Conservation (phyloP, 768 basidiomycete genomes). For the Mycena venus region DNA sequence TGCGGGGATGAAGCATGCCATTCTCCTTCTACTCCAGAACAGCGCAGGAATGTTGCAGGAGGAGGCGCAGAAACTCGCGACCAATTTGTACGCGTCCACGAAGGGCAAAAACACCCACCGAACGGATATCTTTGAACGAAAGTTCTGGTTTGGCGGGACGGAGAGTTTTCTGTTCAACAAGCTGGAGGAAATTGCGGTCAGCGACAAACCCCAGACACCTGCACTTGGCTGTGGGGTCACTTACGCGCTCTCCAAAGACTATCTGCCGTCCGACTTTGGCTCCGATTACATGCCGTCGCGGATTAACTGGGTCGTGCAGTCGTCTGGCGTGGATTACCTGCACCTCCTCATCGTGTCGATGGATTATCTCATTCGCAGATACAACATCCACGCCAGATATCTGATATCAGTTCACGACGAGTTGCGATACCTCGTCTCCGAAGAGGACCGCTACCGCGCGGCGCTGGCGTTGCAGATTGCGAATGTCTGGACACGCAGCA, state of each 20-base stretch:
- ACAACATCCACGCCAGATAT: conserved; percentile 91
- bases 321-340: conserved; percentile 97
- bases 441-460: conserved; percentile 91
- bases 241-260: conserved; percentile 90
- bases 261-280: conserved; percentile 85
- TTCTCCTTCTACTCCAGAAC: conserved; percentile 87
- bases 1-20: conserved; percentile 96
- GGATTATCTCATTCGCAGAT: conserved; percentile 86
- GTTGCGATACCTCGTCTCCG: conserved; percentile 91
- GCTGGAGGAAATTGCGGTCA: conserved; percentile 93
- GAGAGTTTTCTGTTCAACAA: conserved; percentile 99
- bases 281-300: conserved; percentile 94
- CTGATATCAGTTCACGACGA: conserved; percentile 98
- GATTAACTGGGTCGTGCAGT: conserved; percentile 99
- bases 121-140: conserved; percentile 78
- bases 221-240: conserved; percentile 96
- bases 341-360: conserved; percentile 96
- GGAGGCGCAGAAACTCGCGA: conserved; percentile 83
- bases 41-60: conserved; percentile 85
- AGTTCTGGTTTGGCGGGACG: conserved; percentile 97
- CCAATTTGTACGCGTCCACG: conserved; percentile 90
- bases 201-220: conserved; percentile 89
- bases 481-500: conserved; percentile 93
- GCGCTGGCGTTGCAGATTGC: conserved; percentile 95
- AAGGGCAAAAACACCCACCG: conserved; percentile 92